Base-by-base conservation (phyloP, 2,329 filamentous ascomycete genomes). In the Xylogone sp. region DNA sequence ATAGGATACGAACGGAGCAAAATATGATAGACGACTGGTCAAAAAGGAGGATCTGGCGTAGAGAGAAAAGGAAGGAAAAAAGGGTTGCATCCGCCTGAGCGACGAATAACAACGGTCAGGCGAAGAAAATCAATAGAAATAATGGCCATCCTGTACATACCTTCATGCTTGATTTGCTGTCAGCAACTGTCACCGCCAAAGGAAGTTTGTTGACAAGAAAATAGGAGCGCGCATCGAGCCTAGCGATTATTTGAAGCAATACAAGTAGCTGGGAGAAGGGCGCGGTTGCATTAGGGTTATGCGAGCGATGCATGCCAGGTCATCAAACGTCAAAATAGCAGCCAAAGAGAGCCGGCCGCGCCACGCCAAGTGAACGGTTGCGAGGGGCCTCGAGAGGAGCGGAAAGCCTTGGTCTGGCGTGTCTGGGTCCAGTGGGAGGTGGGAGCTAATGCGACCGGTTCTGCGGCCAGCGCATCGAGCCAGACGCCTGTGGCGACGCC, bases 391-490 rank as follows among this genome's bases (percentile, higher is more conserved):
- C 67, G 75, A 74, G 54, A 79, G 82, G 61, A 79, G 81, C 49
- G 87, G 87, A 49, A 79, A 84, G 51, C 87, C 86, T 9, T 75
- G 91, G 34, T 90, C 84, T 74, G 75, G 83, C 8, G 75, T 91
- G 34, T 90, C 84, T 74, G 75, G 83, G 50, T 91, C 90, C 24
- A 27, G 24, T 5, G 10, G 5, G 24, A 27, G n/a, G 24, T 27
- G 24, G 24, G 24, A 27, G 10, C 24, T 39, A 39, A 39, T 39
- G 34, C 34, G 34, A 39, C 34, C 34, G 6, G 8, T 39, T 39
- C 34, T 39, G 34, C 34, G 34, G 34, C 34, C 34, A 39, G 34
- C 34, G 34, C 34, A 39, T 39, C 34, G 34, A 39, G 34, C 34
- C 34, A 39, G 34, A 18, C 34, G 34, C 34, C 10, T 27, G 24